Evolutionary conservation across 805 yeast species (phyloP), one percentile per base, ranked within the genome.

Genomic region (Saturnispora bothae): DNA sequence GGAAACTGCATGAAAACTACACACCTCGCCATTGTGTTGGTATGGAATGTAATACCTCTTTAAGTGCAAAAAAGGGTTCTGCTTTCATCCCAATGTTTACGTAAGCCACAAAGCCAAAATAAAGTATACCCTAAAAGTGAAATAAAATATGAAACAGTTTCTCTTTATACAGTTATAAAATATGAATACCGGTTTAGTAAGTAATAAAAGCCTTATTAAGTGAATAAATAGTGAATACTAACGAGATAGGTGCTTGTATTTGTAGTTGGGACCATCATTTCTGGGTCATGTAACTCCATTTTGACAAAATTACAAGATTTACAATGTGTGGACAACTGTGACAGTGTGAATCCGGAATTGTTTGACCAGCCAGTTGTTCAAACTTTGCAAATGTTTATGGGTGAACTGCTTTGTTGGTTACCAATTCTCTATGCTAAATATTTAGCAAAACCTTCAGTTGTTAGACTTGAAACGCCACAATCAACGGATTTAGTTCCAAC

Each of bases 321-420:
- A 50, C 84, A 78, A 51, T 78, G 84, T 56, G 80, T 82, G 4
- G 61, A 52, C 13, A 53, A 72, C 50, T 78, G 85, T 53, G 57
- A 59, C 25, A 58, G 72, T 5, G 69, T 68, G 14, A 53, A 57
- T n/a, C 73, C 64, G 33, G 55, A 60, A 27, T 56, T 60, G 41
- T 83, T 80, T 50, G 83, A 82, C 47, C 88, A 82, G 58, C 92
- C 94, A 0, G 84, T 78, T 6, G 53, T 83, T 26, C 92, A 83
- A 53, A 77, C 92, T 2, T 59, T 79, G 15, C 89, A 83, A 56
- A 83, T 83, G 92, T 82, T 83, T 50, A 53, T 79, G 4, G 94
- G 88, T 18, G 94, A 83, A 51, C 57, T 72, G 42, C 40, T 57
- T 4, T 59, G 64, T 38, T 59, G 65, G 65, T 28, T 58, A 6